phyloP scores from a whole-genome alignment of 2,329 filamentous ascomycete genomes.

The Cladosporium sp. region DNA sequence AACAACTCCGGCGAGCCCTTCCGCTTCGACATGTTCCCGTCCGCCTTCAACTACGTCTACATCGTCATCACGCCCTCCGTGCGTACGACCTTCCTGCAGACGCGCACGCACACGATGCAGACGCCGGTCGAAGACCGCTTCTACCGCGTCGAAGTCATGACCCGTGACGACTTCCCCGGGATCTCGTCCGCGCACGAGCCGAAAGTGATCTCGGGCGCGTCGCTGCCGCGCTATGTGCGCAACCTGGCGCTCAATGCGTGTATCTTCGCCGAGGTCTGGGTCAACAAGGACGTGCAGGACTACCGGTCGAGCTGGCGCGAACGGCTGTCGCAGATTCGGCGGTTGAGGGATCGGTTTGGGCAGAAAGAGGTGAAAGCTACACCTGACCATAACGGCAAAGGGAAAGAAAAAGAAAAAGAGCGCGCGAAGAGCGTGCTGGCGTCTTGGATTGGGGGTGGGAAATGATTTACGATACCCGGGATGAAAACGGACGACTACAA shows the following conservation, averaged over 20 bases:
- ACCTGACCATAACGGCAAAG: neutral
- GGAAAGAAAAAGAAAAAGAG: slow-evolving; percentile 10
- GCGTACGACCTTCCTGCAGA: slow-evolving; percentile 66
- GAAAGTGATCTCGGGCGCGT: slow-evolving; percentile 79
- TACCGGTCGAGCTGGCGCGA: slow-evolving; percentile 86
- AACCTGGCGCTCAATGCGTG: slow-evolving; percentile 88
- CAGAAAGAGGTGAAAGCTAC: neutral
- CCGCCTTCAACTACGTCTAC: slow-evolving; percentile 93
- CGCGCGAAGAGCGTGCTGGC: slow-evolving; percentile 10
- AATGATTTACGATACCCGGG: slow-evolving; percentile 8
- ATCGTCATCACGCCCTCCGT: slow-evolving; percentile 92
- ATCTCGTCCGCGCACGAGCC: slow-evolving; percentile 84
- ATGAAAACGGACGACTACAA: neutral
- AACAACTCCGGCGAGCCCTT: slow-evolving; percentile 89
- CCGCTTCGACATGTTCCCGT: slow-evolving; percentile 75
- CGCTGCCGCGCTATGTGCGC: slow-evolving; percentile 77
- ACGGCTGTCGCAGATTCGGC: slow-evolving; percentile 76
- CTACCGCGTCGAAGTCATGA: slow-evolving; percentile 85
- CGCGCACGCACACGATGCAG: slow-evolving; percentile 43
- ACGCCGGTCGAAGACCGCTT: slow-evolving; percentile 45
- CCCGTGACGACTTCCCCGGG: slow-evolving; percentile 80
- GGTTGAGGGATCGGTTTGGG: slow-evolving; percentile 60
- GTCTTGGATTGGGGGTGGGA: slow-evolving; percentile 12
- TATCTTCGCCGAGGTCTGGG: slow-evolving; percentile 90
- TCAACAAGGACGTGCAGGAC: slow-evolving; percentile 58